Evolutionary conservation across 345 rosid genomes (phyloP), one percentile per base, ranked within the genome.

Genomic region (Gossypium arboreum): DNA sequence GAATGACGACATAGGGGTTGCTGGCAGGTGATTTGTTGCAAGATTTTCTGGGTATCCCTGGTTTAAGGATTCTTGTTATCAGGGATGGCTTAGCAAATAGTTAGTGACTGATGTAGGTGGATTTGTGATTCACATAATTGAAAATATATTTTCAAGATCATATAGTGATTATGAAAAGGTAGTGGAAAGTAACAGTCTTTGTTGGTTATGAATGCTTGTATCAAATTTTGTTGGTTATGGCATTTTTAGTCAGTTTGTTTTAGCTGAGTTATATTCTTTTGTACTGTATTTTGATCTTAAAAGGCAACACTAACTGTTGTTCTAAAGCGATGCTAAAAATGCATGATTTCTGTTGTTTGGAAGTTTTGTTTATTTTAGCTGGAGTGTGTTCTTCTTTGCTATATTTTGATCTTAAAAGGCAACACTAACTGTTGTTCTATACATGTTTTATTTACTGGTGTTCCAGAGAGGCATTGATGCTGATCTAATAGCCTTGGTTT

Each of bases 391-490:
- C 20, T 56, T 71, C 57, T 71, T 20, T 71, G 50, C 45, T 25
- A 17, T 70, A 27, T 70, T 56, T 72, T 71, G 56, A 34, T 55
- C 20, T 68, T 44, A 52, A 55, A 17, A 68, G n/a, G 41, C 59
- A 45, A 77, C 45, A 51, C n/a, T 16, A 18, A 62, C 12, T n/a
- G 63, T 12, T 60, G 58, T 39, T 34, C 73, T 81, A 65, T 76
- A 74, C 56, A 39, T 41, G 58, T 77, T 71, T 67, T 57, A 18
- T 68, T 81, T 75, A 9, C 41, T 79, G 62, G 47, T 82, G 72
- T 68, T 71, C 39, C 79, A 96, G 98, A 88, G 90, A 82, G 92
- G 93, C 79, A 87, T 94, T 0, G 94, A 92, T 80, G 98, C 97
- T 29, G 99, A 96, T 85, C 83, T 96, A 50, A 83, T 88, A 83